A percentile compares a stretch with the other conserved stretches of the same genome.
Evolutionary conservation across 331 rosid species (phyloP).

Genomic region (Quercus tomentella): DNA sequence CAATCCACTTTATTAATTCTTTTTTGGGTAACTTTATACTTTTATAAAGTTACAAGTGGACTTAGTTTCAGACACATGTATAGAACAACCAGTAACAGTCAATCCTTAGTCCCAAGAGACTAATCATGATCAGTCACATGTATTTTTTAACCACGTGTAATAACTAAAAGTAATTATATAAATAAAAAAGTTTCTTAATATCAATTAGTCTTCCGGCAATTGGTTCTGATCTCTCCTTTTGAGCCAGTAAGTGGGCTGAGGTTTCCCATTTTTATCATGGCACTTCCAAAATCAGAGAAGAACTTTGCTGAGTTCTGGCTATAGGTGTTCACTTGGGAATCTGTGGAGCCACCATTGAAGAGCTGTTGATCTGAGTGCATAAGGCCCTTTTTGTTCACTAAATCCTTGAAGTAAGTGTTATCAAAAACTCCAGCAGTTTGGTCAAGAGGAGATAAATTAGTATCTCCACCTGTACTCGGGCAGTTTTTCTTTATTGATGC

Average conservation of each 20-base stretch:
- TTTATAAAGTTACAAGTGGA: no score
- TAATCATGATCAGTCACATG: no score
- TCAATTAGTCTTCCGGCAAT: constrained; percentile 8
- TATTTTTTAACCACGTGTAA: no score
- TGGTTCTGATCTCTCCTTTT: constrained; percentile 22
- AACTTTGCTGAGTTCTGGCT: constrained; percentile 1
- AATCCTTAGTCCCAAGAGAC: no score
- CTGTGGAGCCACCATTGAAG: constrained; percentile 12
- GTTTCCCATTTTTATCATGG: constrained; percentile 35
- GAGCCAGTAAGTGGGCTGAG: constrained; percentile 20
- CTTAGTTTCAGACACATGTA: no score
- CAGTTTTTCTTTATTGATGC: not conserved
- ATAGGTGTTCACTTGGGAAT: constrained; percentile 8
- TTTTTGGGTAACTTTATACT: no score
- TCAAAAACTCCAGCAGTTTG: not conserved
- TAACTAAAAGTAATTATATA: no score
- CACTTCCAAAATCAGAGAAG: constrained; percentile 25
- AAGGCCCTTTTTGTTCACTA: constrained; percentile 16
- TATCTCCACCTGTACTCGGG: constrained; percentile 14
- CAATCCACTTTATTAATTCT: no score
- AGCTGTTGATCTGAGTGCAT: constrained; percentile 42
- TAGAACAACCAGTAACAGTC: no score
- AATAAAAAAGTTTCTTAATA: not conserved
- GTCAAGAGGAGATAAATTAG: constrained; percentile 7
- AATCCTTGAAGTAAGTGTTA: constrained; percentile 16